These are phyloP conservation scores for Volutella citrinella DNA, from an alignment of 2,329 filamentous ascomycete species.

Conservation along the genomic window DNA sequence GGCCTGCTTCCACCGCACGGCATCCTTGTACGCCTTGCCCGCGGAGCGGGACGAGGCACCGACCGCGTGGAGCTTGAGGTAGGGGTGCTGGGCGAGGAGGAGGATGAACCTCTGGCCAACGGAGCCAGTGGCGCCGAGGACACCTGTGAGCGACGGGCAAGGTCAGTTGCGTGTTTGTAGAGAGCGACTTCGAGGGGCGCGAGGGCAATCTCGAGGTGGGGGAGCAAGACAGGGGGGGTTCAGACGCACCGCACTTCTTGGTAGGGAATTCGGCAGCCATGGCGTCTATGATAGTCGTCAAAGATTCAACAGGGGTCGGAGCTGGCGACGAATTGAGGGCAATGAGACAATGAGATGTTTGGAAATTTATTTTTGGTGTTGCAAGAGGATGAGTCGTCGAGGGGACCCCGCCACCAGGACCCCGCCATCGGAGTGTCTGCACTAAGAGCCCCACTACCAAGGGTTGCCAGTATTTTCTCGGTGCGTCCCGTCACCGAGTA, in stretches of 20 bases:
- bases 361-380: conserved; percentile 18
- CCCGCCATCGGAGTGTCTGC: conserved; percentile 32
- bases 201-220: conserved; percentile 11
- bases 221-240: conserved; percentile 7
- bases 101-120: conserved; percentile 96
- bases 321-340: not conserved
- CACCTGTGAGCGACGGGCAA: conserved; percentile 43
- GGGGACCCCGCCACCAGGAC: too few species aligned
- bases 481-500: conserved; percentile 12
- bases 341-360: conserved; percentile 3
- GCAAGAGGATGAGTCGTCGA: conserved; percentile 17
- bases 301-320: not conserved
- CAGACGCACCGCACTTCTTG: conserved; percentile 57
- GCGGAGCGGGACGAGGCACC: conserved; percentile 87
- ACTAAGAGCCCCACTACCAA: conserved; percentile 10
- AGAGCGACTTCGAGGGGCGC: conserved; percentile 1
- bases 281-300: not conserved
- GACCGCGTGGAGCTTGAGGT: conserved; percentile 81
- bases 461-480: conserved; percentile 13
- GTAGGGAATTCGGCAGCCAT: conserved; percentile 46
- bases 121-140: conserved; percentile 88
- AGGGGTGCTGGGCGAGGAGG: conserved; percentile 81
- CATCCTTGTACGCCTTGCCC: conserved; percentile 92
- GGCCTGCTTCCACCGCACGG: conserved; percentile 92
- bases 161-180: conserved; percentile 7